Evolutionary conservation across 176 grass and related monocot genomes (phyloP).

Genomic region (Musa itinerans): DNA sequence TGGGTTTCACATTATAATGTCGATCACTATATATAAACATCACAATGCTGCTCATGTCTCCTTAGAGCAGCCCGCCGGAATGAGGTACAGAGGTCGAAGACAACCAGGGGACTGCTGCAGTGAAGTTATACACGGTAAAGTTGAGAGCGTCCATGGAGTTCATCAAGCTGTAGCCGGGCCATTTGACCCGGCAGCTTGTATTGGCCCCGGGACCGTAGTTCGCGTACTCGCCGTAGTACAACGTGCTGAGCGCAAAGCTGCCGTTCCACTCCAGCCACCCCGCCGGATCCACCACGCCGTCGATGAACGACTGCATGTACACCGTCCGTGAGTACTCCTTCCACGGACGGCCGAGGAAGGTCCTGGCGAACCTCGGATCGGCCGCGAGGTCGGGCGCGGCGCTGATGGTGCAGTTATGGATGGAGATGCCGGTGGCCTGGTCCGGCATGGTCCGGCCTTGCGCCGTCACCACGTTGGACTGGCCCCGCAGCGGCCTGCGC

Average conservation of each 20-base stretch:
- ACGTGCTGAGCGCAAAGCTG: conserved; percentile 30
- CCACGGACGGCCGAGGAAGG: conserved; percentile 53
- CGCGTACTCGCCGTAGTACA: conserved; percentile 59
- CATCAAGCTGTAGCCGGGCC: conserved; percentile 44
- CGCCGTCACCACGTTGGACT: conserved; percentile 39
- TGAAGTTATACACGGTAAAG: not conserved
- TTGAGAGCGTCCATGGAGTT: conserved; percentile 30
- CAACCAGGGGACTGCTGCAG: not conserved
- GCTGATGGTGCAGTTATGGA: conserved; percentile 44
- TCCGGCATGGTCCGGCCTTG: conserved; percentile 46
- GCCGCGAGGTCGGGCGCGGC: conserved; percentile 31
- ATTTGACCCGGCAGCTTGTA: conserved; percentile 30
- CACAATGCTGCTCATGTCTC: not conserved
- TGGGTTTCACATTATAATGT: not conserved
- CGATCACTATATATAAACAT: too few relatives aligned
- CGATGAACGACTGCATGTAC: conserved; percentile 50
- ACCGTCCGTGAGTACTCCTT: conserved; percentile 51
- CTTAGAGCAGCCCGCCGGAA: not conserved
- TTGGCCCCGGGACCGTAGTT: conserved; percentile 43
- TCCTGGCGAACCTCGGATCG: conserved; percentile 16
- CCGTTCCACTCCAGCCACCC: conserved; percentile 52
- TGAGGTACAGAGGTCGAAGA: not conserved
- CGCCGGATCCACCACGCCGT: conserved; percentile 32
- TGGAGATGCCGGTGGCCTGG: conserved; percentile 42
- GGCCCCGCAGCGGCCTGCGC: conserved; percentile 22